phyloP scores from a whole-genome alignment of 306 rosid genomes.

The Prunus salicina region DNA sequence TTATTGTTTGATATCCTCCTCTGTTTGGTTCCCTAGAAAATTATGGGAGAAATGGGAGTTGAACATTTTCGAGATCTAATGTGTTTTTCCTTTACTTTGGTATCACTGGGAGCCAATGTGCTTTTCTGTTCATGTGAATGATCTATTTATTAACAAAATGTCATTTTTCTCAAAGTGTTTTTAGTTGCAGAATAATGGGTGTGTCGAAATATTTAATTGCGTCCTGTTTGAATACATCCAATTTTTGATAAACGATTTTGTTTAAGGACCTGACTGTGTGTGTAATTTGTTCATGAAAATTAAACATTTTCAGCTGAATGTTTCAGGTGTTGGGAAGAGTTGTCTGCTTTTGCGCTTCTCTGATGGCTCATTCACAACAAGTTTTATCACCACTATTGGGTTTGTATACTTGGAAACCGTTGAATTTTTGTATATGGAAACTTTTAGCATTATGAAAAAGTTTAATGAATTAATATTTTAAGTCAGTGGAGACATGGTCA shows the following conservation, averaged over 20 bases:
- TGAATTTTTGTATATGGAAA: conserved; percentile 7
- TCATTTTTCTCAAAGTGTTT: not conserved
- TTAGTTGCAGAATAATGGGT: not conserved
- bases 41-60: conserved; percentile 5
- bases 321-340: conserved; percentile 85
- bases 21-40: conserved; percentile 19
- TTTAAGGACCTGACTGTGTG: not conserved
- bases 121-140: not conserved
- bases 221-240: not conserved
- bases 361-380: conserved; percentile 83
- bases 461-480: not conserved
- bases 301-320: conserved; percentile 10
- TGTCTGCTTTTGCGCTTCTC: conserved; percentile 82
- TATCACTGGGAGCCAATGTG: not conserved
- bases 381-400: conserved; percentile 85
- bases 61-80: not conserved
- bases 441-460: not conserved
- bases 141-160: not conserved
- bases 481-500: conserved; percentile 8
- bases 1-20: not conserved
- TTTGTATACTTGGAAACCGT: conserved; percentile 38
- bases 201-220: not conserved
- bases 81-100: conserved; percentile 1
- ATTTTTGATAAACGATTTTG: not conserved
- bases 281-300: not conserved